Conservation (phyloP, 148 eudicot species). For the Nepenthes mirabilis region DNA sequence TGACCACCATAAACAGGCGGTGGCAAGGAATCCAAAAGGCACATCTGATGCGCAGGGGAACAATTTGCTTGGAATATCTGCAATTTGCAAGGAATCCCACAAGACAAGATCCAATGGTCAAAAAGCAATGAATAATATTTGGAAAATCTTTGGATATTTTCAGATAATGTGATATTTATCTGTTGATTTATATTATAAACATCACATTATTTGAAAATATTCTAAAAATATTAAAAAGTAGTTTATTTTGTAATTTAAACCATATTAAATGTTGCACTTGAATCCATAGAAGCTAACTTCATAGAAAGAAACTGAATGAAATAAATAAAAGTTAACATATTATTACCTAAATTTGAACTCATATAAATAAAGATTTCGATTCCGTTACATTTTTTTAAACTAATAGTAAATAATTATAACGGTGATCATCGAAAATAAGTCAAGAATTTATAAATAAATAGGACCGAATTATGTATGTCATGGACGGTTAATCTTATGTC, state of each 20-base stretch:
- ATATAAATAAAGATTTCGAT: background rate
- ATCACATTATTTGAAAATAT: too few relatives aligned
- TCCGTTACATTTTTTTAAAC: background rate
- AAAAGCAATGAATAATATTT: background rate
- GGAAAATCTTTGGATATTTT: background rate
- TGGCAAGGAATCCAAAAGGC: slow-evolving; percentile 35
- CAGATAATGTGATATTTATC: too few relatives aligned
- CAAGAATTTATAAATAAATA: too few relatives aligned
- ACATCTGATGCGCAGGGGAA: slow-evolving; percentile 28
- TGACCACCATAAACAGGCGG: slow-evolving; percentile 30
- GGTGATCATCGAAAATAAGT: too few relatives aligned
- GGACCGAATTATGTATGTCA: too few relatives aligned
- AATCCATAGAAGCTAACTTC: slow-evolving; percentile 69
- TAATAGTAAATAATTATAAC: background rate
- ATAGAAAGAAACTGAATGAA: slow-evolving; percentile 62
- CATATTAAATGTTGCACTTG: slow-evolving; percentile 33
- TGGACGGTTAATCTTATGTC: too few relatives aligned
- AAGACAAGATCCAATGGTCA: too few relatives aligned
- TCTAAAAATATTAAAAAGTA: too few relatives aligned
- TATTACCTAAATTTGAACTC: background rate
- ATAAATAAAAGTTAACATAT: background rate
- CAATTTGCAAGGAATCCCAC: background rate
- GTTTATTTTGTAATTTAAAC: background rate
- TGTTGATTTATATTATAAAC: too few relatives aligned
- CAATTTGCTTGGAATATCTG: slow-evolving; percentile 49